phyloP scores from a whole-genome alignment of 805 yeast genomes.

The Wickerhamomyces bovis region DNA sequence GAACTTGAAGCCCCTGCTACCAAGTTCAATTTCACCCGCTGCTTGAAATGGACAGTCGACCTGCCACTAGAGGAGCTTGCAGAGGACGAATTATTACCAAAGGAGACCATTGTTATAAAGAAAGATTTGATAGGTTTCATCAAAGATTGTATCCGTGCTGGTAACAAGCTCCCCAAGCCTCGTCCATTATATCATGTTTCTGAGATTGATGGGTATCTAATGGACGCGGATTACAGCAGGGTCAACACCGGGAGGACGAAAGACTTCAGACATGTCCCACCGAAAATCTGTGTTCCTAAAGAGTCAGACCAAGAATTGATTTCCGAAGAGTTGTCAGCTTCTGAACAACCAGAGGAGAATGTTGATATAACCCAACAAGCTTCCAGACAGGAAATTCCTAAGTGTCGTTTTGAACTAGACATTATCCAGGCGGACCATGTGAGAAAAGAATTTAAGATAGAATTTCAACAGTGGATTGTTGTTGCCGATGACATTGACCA shows the following conservation, averaged over 20 bases:
- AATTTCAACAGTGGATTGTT: background rate
- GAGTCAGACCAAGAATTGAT: background rate
- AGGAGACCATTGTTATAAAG: constrained; percentile 10
- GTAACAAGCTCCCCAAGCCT: background rate
- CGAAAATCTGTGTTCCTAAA: background rate
- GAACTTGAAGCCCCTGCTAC: background rate
- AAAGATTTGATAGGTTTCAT: constrained; percentile 9
- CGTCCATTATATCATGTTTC: background rate
- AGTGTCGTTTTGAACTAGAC: background rate
- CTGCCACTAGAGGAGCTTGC: background rate
- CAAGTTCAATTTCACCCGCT: background rate
- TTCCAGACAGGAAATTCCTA: background rate
- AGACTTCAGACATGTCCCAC: background rate
- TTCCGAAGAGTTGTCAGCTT: background rate
- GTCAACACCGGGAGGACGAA: background rate
- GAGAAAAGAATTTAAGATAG: background rate
- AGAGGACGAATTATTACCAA: constrained; percentile 6
- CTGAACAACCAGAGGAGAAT: background rate
- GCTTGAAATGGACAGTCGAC: background rate
- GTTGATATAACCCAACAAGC: background rate
- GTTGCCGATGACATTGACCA: background rate
- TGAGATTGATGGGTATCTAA: background rate
- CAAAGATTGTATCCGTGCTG: constrained; percentile 2
- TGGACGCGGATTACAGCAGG: background rate
- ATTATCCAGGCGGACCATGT: background rate